Base-by-base conservation (phyloP, 2,329 filamentous ascomycete species). In the Apiospora sp. region DNA sequence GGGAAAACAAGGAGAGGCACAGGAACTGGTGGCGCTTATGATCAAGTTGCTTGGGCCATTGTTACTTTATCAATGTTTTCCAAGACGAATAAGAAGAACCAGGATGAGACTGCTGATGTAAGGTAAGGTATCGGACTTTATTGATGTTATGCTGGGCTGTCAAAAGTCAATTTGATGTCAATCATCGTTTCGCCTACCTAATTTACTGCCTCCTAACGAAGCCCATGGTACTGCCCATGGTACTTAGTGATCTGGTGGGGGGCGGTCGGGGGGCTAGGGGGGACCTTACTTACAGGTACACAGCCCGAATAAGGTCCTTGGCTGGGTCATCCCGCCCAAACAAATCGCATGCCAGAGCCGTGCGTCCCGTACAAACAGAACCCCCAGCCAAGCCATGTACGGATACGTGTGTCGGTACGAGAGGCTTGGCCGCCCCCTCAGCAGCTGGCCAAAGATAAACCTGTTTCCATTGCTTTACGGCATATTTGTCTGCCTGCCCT, bases 121-220 rank as follows among this genome's bases (percentile, higher is more conserved):
- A 41, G 34, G 58, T 37, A 12, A 37, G 58, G 58, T 67, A 12
- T 37, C 61, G 24, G 24, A 61, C 41, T 71, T 51, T 27, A 41
- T 46, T 46, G 4, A 58, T 24, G 27, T 58, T 58, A 22, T 64
- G 58, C 5, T 41, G 4, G 37, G 30, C 34, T 64, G 58, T 64
- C 58, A 64, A 48, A 49, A 43, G 10, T 27, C 24, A n/a, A 67
- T 30, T 30, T 30, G 27, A 30, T 43, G 71, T 49, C 43, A 64
- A 70, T 72, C 68, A 27, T 67, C 46, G 54, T 70, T 67, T 70
- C 68, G 68, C 68, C 61, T 71, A 71, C 68, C 61, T 71, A 71
- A 49, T 54, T 68, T 58, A 27, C 49, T 30, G 49, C 49, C 49
- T 54, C 49, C 49, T 49, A 49, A 49, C 46, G 22, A 49, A 30